Evolutionary conservation across 345 rosid genomes (phyloP).

Genomic region (Lepidium aucheri): DNA sequence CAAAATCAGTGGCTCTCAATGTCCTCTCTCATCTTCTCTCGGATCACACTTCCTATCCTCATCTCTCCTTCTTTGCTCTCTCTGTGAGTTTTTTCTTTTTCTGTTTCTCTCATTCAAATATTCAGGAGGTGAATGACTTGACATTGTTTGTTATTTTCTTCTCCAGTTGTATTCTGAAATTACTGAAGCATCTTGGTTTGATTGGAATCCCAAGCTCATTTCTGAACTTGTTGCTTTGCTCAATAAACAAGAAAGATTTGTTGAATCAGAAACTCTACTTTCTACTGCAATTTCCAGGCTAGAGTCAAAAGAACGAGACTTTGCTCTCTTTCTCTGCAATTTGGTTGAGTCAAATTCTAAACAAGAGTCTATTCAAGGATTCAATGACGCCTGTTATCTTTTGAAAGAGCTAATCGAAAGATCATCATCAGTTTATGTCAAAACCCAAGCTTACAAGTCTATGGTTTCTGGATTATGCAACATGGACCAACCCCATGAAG

Average conservation of each 20-base stretch:
- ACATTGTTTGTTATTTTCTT: neutral
- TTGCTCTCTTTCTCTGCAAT: slow-evolving; percentile 37
- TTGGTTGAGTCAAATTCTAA: slow-evolving; percentile 47
- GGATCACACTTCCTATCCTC: slow-evolving; percentile 35
- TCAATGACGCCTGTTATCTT: slow-evolving; percentile 29
- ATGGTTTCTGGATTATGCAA: slow-evolving; percentile 59
- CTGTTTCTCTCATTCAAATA: neutral
- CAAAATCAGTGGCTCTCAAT: slow-evolving; percentile 59
- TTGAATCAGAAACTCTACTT: slow-evolving; percentile 40
- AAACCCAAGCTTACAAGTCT: slow-evolving; percentile 52
- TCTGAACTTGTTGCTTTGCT: slow-evolving; percentile 60
- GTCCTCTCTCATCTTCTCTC: slow-evolving; percentile 77
- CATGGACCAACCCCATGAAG: slow-evolving; percentile 51
- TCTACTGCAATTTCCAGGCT: slow-evolving; percentile 34
- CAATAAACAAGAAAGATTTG: slow-evolving; percentile 39
- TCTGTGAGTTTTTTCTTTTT: slow-evolving; percentile 37
- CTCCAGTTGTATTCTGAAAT: slow-evolving; percentile 45
- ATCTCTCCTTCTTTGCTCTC: slow-evolving; percentile 51
- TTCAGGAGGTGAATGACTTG: neutral
- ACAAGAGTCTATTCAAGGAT: slow-evolving; percentile 40
- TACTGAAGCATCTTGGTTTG: slow-evolving; percentile 61
- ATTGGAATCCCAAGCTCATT: slow-evolving; percentile 74
- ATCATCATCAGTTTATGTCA: slow-evolving; percentile 56
- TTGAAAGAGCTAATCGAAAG: slow-evolving; percentile 32
- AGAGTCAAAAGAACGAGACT: slow-evolving; percentile 45